Evolutionary conservation across 768 basidiomycete genomes (phyloP).

Genomic region (Termitomyces sp.): DNA sequence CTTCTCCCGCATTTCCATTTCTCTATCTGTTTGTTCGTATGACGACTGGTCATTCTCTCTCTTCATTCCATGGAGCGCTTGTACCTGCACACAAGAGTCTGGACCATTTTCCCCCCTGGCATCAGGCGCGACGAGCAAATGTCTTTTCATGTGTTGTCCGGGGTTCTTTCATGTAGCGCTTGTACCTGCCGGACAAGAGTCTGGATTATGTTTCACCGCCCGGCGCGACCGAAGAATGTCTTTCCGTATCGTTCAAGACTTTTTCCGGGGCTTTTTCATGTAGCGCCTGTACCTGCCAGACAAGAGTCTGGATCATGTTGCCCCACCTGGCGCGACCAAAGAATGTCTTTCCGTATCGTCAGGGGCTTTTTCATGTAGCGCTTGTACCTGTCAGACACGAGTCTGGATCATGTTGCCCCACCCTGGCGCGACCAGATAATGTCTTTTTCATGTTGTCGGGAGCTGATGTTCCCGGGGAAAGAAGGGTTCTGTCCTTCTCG

Average conservation of each 20-base stretch:
- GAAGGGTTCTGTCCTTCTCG: conserved; percentile 6
- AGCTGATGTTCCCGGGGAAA: conserved; percentile 6
- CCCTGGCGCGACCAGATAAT: background rate
- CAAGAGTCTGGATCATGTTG: conserved; percentile 5
- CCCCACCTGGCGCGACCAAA: background rate
- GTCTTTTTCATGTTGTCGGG: conserved; percentile 1
- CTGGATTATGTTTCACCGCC: background rate
- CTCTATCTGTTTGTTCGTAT: background rate
- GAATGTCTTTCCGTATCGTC: background rate
- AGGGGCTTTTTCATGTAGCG: conserved; percentile 3
- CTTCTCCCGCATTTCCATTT: background rate
- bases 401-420: conserved; percentile 1
- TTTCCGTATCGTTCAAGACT: background rate
- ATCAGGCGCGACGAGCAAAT: background rate
- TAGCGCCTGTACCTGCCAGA: conserved; percentile 7
- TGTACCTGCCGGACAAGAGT: conserved; percentile 7
- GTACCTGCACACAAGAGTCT: conserved; percentile 4
- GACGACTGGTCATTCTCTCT: background rate
- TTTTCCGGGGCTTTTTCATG: background rate
- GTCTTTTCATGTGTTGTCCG: background rate
- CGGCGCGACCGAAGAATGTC: background rate
- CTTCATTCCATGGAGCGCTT: conserved; percentile 1
- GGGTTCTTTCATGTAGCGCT: conserved; percentile 2
- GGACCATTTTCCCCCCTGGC: background rate
- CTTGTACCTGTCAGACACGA: conserved; percentile 7